These are phyloP conservation scores for Daedaleopsis sinensis DNA, from an alignment of 768 basidiomycete species.

Conservation along the genomic window DNA sequence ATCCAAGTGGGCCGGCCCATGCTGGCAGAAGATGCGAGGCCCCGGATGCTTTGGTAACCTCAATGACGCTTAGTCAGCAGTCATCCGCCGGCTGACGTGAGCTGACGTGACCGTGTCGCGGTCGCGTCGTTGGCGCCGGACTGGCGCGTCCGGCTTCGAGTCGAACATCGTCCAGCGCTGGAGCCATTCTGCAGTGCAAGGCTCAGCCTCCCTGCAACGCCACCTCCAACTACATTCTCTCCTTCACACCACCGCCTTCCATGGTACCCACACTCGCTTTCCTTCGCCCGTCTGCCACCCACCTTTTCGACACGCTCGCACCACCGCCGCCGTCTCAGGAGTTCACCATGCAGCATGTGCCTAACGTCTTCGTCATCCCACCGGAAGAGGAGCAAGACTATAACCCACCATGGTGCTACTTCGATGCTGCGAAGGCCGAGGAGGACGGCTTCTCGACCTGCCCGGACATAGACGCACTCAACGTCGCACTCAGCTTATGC, in stretches of 20 bases:
- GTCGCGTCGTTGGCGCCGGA: neutral
- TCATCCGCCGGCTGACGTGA: neutral
- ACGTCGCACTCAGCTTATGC: conserved; percentile 30
- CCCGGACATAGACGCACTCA: conserved; percentile 35
- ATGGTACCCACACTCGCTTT: conserved; percentile 33
- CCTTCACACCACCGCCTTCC: conserved; percentile 9
- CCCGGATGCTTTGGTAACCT: too few relatives aligned
- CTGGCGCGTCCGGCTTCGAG: neutral
- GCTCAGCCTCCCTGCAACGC: neutral
- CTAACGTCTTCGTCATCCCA: conserved; percentile 39
- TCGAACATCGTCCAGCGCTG: neutral
- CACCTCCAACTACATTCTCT: neutral
- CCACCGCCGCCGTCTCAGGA: conserved; percentile 35
- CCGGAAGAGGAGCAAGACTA: conserved; percentile 41
- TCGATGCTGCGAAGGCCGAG: conserved; percentile 32
- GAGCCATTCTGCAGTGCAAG: neutral
- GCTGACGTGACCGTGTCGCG: neutral
- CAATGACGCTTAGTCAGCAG: neutral
- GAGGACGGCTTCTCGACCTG: conserved; percentile 22
- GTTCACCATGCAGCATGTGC: conserved; percentile 26
- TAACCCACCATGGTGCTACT: conserved; percentile 38
- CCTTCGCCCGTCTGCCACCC: conserved; percentile 13
- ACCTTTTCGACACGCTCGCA: conserved; percentile 16
- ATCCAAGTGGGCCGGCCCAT: too few relatives aligned
- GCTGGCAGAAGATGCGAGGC: too few relatives aligned